These are phyloP conservation scores for Phytophthora foliorum DNA, from an alignment of 352 stramenopile species.

Conservation along the genomic window DNA sequence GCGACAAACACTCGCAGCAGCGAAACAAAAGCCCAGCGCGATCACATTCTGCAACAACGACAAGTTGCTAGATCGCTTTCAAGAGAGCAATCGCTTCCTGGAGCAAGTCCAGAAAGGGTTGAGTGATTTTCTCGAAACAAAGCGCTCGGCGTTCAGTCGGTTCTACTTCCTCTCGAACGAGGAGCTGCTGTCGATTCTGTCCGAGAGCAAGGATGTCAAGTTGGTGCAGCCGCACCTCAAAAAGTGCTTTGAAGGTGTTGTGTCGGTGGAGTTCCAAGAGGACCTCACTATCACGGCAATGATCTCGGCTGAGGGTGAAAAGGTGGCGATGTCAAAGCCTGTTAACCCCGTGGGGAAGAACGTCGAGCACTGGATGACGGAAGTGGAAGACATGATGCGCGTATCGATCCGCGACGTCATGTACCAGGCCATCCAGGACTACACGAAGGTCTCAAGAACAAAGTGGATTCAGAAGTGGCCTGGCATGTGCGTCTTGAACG, in stretches of 20 bases:
- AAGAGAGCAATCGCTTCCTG: slow-evolving; percentile 95
- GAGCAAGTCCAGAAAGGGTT: slow-evolving; percentile 96
- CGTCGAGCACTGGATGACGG: slow-evolving; percentile 97
- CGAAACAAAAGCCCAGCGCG: slow-evolving; percentile 85
- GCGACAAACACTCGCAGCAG: slow-evolving; percentile 88
- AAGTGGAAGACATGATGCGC: slow-evolving; percentile 95
- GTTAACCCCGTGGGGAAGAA: slow-evolving; percentile 96
- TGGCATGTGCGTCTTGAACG: slow-evolving; percentile 95
- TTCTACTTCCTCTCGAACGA: slow-evolving; percentile 98
- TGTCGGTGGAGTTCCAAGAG: slow-evolving; percentile 93
- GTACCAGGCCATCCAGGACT: slow-evolving; percentile 93
- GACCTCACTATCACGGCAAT: slow-evolving; percentile 94
- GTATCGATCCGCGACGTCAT: slow-evolving; percentile 93
- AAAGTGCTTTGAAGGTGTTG: slow-evolving; percentile 97
- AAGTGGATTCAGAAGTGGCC: slow-evolving; percentile 97
- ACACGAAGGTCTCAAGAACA: slow-evolving; percentile 88
- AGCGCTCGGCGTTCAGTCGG: slow-evolving; percentile 92
- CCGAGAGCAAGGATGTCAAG: slow-evolving; percentile 95
- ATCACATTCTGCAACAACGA: slow-evolving; percentile 95
- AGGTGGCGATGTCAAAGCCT: slow-evolving; percentile 83
- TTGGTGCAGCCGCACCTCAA: slow-evolving; percentile 96
- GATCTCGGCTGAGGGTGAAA: slow-evolving; percentile 92
- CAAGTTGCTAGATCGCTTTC: slow-evolving; percentile 93
- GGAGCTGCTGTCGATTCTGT: slow-evolving; percentile 96
- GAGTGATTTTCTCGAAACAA: slow-evolving; percentile 96